Base-by-base conservation (phyloP, 2,329 filamentous ascomycete species). In the Pseudogymnoascus pannorum region DNA sequence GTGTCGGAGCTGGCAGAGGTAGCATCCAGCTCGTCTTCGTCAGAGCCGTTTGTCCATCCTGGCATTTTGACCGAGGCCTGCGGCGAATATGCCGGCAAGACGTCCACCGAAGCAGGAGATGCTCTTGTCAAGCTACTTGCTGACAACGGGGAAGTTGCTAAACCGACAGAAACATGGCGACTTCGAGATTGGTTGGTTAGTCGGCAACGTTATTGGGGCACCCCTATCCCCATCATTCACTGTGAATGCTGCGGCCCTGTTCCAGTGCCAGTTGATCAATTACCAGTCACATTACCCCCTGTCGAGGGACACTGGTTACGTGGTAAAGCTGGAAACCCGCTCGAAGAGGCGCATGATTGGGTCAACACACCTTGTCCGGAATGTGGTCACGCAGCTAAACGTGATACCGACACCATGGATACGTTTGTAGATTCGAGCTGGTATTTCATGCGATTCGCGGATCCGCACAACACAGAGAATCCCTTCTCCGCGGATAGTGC, bases 351-450 rank as follows among this genome's bases (percentile, higher is more conserved):
- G 1, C 75, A 85, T 11, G 84, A 87, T 6, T 96, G 91, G 86
- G 79, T 91, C 51, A 84, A 92, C 67, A 89, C 86, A 0, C 73
- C 79, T 2, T 96, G 92, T 70, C 92, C 92, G 4, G 83, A 83
- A 67, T 96, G 92, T 68, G 76, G 81, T 14, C 79, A 82, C 1
- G 75, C 84, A 22, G 92, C 90, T 5, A 88, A 85, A 71, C 83
- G 92, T 65, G 92, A 96, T 66, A 96, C 92, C 0, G 92, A 96
- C 72, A 96, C 92, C 2, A 96, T 96, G 92, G 92, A 96, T 73
- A 96, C 92, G 0, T 96, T 96, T 75, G 92, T 96, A 64, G 92
- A 96, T 75, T 96, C 91, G 1, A 95, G 91, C 60, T 96, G 92
- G 92, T 96, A 96, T 73, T 96, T 87, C 70, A 85, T 92, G 75